Percentiles rank a stretch among this genome's conserved stretches.
Conservation (phyloP, 768 basidiomycete genomes). For the Phanerodontia chrysosporium region DNA sequence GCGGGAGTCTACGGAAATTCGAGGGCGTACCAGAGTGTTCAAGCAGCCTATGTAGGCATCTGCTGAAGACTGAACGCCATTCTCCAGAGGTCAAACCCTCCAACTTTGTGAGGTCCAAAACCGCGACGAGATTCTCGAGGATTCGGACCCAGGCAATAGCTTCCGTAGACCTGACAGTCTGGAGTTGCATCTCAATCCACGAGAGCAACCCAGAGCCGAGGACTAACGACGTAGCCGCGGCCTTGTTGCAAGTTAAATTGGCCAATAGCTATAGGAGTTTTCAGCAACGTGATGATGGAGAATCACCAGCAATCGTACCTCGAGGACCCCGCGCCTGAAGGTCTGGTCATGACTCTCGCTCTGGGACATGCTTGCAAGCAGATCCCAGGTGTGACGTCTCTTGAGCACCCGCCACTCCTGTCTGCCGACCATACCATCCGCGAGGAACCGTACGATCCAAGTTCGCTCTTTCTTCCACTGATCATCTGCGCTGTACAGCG, state of each 20-base stretch:
- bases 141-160: conserved; percentile 61
- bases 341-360: conserved; percentile 49
- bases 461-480: conserved; percentile 80
- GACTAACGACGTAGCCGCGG: conserved; percentile 68
- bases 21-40: conserved; percentile 23
- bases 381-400: conserved; percentile 83
- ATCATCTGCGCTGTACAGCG: conserved; percentile 80
- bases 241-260: conserved; percentile 64
- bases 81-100: conserved; percentile 51
- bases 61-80: conserved; percentile 53
- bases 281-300: too few relatives aligned
- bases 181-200: conserved; percentile 81
- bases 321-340: conserved; percentile 58
- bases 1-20: not conserved
- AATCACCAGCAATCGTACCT: too few relatives aligned
- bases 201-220: conserved; percentile 67
- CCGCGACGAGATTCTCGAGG: conserved; percentile 56
- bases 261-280: too few relatives aligned
- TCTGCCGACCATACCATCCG: conserved; percentile 71
- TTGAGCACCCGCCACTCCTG: conserved; percentile 82
- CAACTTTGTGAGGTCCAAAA: conserved; percentile 47
- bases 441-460: conserved; percentile 83
- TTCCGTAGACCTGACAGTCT: conserved; percentile 30
- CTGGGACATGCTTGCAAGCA: conserved; percentile 79
- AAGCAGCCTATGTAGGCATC: conserved; percentile 46